Base-by-base conservation (phyloP, 2,329 filamentous ascomycete species). In the Furcasterigmium furcatum region DNA sequence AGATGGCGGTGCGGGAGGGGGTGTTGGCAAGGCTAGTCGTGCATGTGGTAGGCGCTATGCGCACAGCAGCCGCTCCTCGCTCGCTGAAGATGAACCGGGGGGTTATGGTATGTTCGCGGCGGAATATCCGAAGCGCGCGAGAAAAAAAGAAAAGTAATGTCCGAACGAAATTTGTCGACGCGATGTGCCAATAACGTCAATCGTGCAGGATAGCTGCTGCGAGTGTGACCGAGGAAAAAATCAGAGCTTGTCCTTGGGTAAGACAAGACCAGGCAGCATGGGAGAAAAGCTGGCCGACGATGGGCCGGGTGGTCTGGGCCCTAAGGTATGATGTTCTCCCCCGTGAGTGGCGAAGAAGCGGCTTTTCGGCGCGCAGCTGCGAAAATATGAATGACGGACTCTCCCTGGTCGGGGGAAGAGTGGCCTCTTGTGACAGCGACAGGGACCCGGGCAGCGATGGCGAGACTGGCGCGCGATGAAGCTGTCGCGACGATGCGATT, bases 1-100 rank as follows among this genome's bases (percentile, higher is more conserved):
- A 62, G 65, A 61, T 65, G 61, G 64, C 65, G 62, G 63, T 66
- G 66, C 54, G 58, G 52, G 54, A 48, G 55, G 58, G 62, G 65
- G 68, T 71, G 67, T 65, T 70, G 61, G 60, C 58, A 67, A 65
- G 66, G 66, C 66, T 67, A 67, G 59, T 65, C 67, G 65, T 70
- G 71, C 71, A 74, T 76, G 58, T 76, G 68, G 72, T 72, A 74
- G 71, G 70, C 65, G 65, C 66, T 67, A 65, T 64, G 61, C 60
- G 61, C 52, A 46, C 54, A 58, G 59, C 49, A 27, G 24, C 24
- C 24, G 24, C 24, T 27, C 24, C 44, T 47, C 50, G 41, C 35
- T 38, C 24, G 24, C 12, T 12, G 24, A 27, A 7, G 24, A 12
- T 27, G 24, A 27, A 27, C 24, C 44, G 45, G 47, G 48, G 44